Conservation (phyloP, 176 grass and related monocot species). For the Metroxylon sagu region DNA sequence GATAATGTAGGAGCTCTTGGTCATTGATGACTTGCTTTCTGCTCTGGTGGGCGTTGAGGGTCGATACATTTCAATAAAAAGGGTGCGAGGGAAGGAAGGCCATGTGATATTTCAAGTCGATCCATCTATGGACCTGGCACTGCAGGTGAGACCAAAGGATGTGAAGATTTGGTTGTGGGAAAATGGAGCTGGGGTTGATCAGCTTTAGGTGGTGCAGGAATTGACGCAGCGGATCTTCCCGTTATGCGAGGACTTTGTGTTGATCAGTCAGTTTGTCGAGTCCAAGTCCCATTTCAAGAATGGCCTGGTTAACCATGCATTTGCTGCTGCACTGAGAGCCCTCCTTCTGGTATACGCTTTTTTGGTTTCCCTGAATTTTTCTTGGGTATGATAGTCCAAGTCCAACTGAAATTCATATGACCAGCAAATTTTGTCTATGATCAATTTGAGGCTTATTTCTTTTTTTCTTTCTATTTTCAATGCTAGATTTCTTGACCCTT, state of each 20-base stretch:
- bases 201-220: slow-evolving; percentile 47
- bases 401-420: too few species aligned
- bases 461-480: slow-evolving; percentile 10
- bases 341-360: slow-evolving; percentile 56
- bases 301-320: slow-evolving; percentile 91
- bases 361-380: not conserved
- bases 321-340: slow-evolving; percentile 74
- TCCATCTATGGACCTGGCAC: slow-evolving; percentile 79
- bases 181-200: too few species aligned
- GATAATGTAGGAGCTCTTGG: slow-evolving; percentile 74
- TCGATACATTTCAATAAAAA: slow-evolving; percentile 82
- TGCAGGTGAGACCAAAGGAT: slow-evolving; percentile 46
- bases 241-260: slow-evolving; percentile 80
- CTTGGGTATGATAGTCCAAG: not conserved
- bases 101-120: slow-evolving; percentile 69
- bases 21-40: slow-evolving; percentile 92
- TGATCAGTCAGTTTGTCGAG: slow-evolving; percentile 88
- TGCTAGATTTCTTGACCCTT: too few species aligned
- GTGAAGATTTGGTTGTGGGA: not conserved
- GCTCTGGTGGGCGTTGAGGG: slow-evolving; percentile 88
- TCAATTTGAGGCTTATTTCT: slow-evolving; percentile 5
- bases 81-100: slow-evolving; percentile 58
- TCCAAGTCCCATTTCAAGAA: slow-evolving; percentile 67
- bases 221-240: slow-evolving; percentile 74
- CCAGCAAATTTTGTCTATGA: too few species aligned